These are phyloP conservation scores for Solanum piurae DNA, from an alignment of 257 asterid genomes.

Conservation along the genomic window DNA sequence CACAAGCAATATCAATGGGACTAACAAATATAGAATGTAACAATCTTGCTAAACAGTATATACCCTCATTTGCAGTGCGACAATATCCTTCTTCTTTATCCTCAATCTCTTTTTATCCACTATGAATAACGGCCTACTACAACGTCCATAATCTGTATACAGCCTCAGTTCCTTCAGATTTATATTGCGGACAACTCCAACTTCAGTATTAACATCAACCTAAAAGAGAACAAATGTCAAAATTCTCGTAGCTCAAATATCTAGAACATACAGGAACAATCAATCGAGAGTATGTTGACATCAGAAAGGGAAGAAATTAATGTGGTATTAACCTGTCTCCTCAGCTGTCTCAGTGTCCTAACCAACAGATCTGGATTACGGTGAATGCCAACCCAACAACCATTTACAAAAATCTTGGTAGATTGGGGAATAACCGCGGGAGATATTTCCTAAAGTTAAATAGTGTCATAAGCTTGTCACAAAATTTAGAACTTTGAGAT, in stretches of 20 bases:
- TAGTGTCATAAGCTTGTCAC: not conserved
- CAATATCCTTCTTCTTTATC: slow-evolving; percentile 74
- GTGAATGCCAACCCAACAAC: slow-evolving; percentile 96
- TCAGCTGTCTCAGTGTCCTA: slow-evolving; percentile 70
- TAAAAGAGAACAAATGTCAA: slow-evolving; percentile 17
- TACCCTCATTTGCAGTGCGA: slow-evolving; percentile 84
- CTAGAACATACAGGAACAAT: not conserved
- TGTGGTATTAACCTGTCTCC: slow-evolving; percentile 61
- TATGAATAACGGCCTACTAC: slow-evolving; percentile 96
- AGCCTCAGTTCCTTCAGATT: slow-evolving; percentile 82
- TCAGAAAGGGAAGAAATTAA: not conserved
- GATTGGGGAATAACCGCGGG: slow-evolving; percentile 94
- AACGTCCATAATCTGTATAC: slow-evolving; percentile 95
- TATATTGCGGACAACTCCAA: slow-evolving; percentile 93
- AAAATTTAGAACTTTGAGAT: not conserved
- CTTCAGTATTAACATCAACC: slow-evolving; percentile 98
- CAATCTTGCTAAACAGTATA: not conserved
- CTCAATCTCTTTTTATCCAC: slow-evolving; percentile 90
- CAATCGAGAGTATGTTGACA: not conserved
- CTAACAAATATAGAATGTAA: not conserved
- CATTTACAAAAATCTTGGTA: slow-evolving; percentile 93
- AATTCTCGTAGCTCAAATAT: not conserved
- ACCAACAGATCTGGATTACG: slow-evolving; percentile 98
- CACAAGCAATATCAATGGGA: slow-evolving; percentile 1
- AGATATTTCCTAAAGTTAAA: slow-evolving; percentile 67